phyloP scores from a whole-genome alignment of 2,329 filamentous ascomycete species.

The Simplicillium sp. region DNA sequence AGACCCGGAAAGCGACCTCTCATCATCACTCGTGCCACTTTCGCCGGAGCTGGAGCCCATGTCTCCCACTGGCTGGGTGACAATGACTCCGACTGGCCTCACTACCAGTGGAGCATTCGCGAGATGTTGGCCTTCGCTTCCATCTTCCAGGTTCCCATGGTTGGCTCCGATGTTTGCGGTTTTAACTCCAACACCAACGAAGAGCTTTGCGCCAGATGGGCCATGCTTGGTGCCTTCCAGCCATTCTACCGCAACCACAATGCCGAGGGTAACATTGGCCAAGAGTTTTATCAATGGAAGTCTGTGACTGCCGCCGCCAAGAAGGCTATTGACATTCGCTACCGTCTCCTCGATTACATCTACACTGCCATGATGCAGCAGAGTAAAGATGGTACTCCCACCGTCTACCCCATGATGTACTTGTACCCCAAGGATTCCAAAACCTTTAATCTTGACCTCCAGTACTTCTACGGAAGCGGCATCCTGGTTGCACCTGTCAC shows the following conservation, averaged over 20 bases:
- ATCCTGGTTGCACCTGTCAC: constrained; percentile 35
- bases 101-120: constrained; percentile 49
- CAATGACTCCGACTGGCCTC: constrained; percentile 37
- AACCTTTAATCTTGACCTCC: constrained; percentile 31
- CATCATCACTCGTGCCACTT: constrained; percentile 68
- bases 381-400: constrained; percentile 49
- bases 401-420: constrained; percentile 63
- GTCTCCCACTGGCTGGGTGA: constrained; percentile 51
- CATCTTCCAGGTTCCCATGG: constrained; percentile 61
- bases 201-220: constrained; percentile 57
- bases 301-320: constrained; percentile 51
- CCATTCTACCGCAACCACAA: constrained; percentile 63
- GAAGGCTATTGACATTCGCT: constrained; percentile 59
- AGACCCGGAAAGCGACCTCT: constrained; percentile 56
- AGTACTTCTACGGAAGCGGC: constrained; percentile 36
- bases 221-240: constrained; percentile 54
- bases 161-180: constrained; percentile 68
- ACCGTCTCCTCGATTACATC: constrained; percentile 64
- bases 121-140: constrained; percentile 51
- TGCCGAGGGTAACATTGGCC: constrained; percentile 27
- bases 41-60: constrained; percentile 59
- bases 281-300: constrained; percentile 61
- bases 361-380: constrained; percentile 61
- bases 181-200: constrained; percentile 56
- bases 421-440: constrained; percentile 47